phyloP scores from a whole-genome alignment of 495 filamentous ascomycete species.

The Penicillium robsamsonii region DNA sequence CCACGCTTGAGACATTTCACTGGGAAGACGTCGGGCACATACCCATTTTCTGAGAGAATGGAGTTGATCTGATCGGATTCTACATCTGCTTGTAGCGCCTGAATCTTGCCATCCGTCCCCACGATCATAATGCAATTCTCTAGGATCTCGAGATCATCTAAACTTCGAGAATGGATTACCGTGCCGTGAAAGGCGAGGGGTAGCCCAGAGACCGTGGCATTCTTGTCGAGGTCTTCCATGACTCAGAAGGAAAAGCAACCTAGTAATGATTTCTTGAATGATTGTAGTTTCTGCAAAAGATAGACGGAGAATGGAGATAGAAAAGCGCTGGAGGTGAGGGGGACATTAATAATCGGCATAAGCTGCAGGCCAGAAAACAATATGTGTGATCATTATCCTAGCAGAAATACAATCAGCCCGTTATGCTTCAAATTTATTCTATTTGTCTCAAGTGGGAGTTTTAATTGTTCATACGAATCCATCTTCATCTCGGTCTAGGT shows the following conservation, averaged over 20 bases:
- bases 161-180: constrained; percentile 48
- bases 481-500: neutral
- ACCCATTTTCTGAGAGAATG: constrained; percentile 27
- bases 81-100: constrained; percentile 24
- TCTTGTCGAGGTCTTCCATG: constrained; percentile 19
- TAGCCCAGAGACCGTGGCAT: constrained; percentile 17
- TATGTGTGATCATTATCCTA: neutral
- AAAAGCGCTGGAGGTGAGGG: neutral
- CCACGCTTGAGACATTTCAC: constrained; percentile 44
- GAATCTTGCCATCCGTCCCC: constrained; percentile 42
- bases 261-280: neutral
- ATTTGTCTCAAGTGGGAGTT: neutral
- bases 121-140: constrained; percentile 47
- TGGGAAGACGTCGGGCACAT: constrained; percentile 32
- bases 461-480: neutral
- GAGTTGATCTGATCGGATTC: constrained; percentile 19
- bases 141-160: constrained; percentile 45
- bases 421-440: neutral
- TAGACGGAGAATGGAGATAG: neutral
- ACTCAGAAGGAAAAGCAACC: neutral
- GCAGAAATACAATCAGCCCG: neutral
- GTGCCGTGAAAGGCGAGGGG: constrained; percentile 52
- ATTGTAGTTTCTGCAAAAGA: neutral
- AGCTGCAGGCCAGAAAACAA: neutral
- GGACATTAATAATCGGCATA: constrained; percentile 5